phyloP scores from a whole-genome alignment of 2,329 filamentous ascomycete genomes.

The Colletotrichum euphorbiae region DNA sequence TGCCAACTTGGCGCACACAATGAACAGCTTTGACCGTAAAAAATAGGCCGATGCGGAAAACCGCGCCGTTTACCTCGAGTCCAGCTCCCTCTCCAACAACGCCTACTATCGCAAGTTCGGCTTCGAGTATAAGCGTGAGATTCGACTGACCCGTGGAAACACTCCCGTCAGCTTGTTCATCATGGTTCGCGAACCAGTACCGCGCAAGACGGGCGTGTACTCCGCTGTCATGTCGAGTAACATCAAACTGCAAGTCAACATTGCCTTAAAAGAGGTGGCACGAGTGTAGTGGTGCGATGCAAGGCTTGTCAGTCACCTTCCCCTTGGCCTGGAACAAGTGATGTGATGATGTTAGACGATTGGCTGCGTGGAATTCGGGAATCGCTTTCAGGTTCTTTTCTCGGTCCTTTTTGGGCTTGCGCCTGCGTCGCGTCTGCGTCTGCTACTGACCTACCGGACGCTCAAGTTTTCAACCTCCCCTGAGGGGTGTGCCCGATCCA shows the following conservation, averaged over 20 bases:
- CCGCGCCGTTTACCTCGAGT: constrained; percentile 81
- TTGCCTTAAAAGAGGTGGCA: constrained; percentile 43
- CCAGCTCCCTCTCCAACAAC: constrained; percentile 75
- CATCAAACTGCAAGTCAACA: constrained; percentile 47
- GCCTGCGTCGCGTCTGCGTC: constrained; percentile 26
- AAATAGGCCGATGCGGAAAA: constrained; percentile 74
- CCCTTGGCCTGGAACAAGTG: constrained; percentile 10
- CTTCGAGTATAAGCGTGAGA: constrained; percentile 73
- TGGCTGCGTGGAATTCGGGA: not conserved
- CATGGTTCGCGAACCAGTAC: constrained; percentile 81
- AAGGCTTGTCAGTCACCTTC: constrained; percentile 23
- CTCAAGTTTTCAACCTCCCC: constrained; percentile 25
- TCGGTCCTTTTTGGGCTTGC: constrained; percentile 8
- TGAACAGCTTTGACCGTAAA: not conserved
- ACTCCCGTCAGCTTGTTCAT: constrained; percentile 76
- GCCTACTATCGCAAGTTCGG: constrained; percentile 81
- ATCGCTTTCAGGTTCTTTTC: not conserved
- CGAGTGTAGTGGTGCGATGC: constrained; percentile 7
- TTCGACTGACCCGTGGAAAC: constrained; percentile 69
- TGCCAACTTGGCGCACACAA: constrained; percentile 28
- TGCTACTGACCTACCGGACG: constrained; percentile 33
- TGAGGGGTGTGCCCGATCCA: constrained; percentile 27
- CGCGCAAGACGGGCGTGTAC: constrained; percentile 44
- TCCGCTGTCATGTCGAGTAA: constrained; percentile 48
- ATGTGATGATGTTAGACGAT: constrained; percentile 1